Base-by-base conservation (phyloP, 495 filamentous ascomycete genomes). In the Xylaria flabelliformis region DNA sequence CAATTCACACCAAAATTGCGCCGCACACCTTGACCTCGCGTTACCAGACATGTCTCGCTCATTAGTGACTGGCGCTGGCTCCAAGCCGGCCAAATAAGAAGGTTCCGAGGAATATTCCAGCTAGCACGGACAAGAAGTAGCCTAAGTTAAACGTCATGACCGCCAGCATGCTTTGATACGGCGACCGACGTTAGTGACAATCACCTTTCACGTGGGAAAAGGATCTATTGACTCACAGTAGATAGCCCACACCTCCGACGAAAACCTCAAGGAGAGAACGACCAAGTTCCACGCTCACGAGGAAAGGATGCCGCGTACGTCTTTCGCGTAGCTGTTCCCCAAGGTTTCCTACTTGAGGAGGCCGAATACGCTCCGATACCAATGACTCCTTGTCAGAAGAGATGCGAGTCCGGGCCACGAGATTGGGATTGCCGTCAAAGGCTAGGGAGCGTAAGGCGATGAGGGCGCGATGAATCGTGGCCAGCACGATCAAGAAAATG, bases 131-230 rank as follows among this genome's bases (percentile, higher is more conserved):
- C 41, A 93, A 82, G 77, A 95, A 96, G 75, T 95, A 97, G 9
- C 93, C 93, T 44, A 95, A 86, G 75, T 97, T 97, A 86, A 93
- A 86, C 9, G 93, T 95, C 93, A 97, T 97, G 64, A 95, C 91
- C 8, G 92, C 93, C 77, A 95, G 81, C 93, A 97, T 97, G 21
- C 93, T 97, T 42, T 19, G 44, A 29, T 46, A 41, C 19, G 42
- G 62, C 0, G 67, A 64, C 61, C 48, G 34, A 55, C 53, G 64
- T 67, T 26, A 70, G 70, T 61, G 17, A 59, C 36, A 48, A 67
- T 62, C 36, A 29, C 59, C 39, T 69, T 21, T 15, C 55, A 59
- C 46, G 29, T 48, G 12, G 55, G 17, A 17, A 58, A 26, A 34
- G 26, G 55, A 58, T 34, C 13, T 32, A 58, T 58, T 34, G 15